Evolutionary conservation across 139 green algal species (phyloP), one percentile per base, ranked within the genome.

Genomic region (Chlamydomonas eustigma): DNA sequence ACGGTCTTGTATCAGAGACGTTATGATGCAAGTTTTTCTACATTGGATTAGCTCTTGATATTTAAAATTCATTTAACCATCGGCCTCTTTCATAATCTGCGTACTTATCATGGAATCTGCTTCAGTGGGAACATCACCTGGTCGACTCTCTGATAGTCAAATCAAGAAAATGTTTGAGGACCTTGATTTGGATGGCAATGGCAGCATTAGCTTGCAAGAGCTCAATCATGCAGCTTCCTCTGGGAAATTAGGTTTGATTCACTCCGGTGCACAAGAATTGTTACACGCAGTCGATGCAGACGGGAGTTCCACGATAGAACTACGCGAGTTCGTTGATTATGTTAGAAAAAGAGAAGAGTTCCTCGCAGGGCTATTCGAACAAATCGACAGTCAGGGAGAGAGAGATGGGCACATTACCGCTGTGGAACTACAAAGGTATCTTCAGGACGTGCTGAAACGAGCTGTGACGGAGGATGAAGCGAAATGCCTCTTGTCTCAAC

Each of bases 361-460:
- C 63, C 63, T 70, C 5, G 32, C 63, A 8, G 30, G 5, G 25
- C 63, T 70, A 35, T 70, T 70, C 28, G n/a, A 70, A 8, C n/a
- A 70, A 22, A 70, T 70, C 32, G 63, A 70, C 28, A 35, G 63
- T 28, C 63, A 70, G 63, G 63, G 63, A 8, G 63, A 70, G 63
- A 8, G 32, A 28, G 63, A 70, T 28, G 63, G 63, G 30, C 63
- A 70, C 63, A 70, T 70, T 28, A 70, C 63, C 28, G 63, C 18
- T 8, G 5, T 8, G 30, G 63, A 70, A 28, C 28, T 70, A 28
- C 63, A 70, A 28, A 6, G 6, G 24, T 70, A 70, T 28, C 25
- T 70, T 28, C 28, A 31, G 63, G 8, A 35, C 8, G 63, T 70
- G 63, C 6, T 70, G 30, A 5, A 28, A 22, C 25, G 30, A 70